Evolutionary conservation across 2,329 filamentous ascomycete species (phyloP).

Genomic region (Hymenoscyphus infarciens): DNA sequence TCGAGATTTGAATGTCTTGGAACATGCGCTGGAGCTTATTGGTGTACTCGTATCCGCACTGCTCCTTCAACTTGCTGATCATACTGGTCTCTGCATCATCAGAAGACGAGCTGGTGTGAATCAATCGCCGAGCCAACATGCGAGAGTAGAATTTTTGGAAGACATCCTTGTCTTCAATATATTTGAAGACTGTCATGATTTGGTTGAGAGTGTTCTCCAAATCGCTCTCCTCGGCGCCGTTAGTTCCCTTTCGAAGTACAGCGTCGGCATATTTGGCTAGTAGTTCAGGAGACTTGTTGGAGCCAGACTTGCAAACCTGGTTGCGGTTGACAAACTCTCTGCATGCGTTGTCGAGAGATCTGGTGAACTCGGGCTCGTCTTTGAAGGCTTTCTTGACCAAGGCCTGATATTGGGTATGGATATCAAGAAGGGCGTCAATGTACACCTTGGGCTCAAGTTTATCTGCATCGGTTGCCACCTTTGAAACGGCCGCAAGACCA

Average conservation of each 20-base stretch:
- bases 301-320: slow-evolving; percentile 88
- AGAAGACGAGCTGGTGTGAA: slow-evolving; percentile 91
- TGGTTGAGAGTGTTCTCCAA: slow-evolving; percentile 83
- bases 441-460: slow-evolving; percentile 95
- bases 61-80: slow-evolving; percentile 99
- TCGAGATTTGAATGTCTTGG: slow-evolving; percentile 98
- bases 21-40: slow-evolving; percentile 99
- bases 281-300: slow-evolving; percentile 90
- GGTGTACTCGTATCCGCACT: slow-evolving; percentile 97
- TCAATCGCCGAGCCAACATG: slow-evolving; percentile 90
- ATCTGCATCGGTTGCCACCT: slow-evolving; percentile 83
- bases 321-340: slow-evolving; percentile 98
- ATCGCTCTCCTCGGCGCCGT: slow-evolving; percentile 89
- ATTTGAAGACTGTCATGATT: slow-evolving; percentile 99
- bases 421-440: slow-evolving; percentile 89
- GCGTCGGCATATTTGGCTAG: slow-evolving; percentile 94
- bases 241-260: slow-evolving; percentile 86
- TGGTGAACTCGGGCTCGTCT: slow-evolving; percentile 93
- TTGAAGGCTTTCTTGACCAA: slow-evolving; percentile 90
- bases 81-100: slow-evolving; percentile 98
- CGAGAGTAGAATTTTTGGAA: slow-evolving; percentile 99
- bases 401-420: slow-evolving; percentile 88
- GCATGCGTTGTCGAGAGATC: slow-evolving; percentile 94
- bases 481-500: slow-evolving; percentile 82
- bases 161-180: slow-evolving; percentile 99